Conservation (phyloP, 495 filamentous ascomycete species). For the Baudoinia panamericana region DNA sequence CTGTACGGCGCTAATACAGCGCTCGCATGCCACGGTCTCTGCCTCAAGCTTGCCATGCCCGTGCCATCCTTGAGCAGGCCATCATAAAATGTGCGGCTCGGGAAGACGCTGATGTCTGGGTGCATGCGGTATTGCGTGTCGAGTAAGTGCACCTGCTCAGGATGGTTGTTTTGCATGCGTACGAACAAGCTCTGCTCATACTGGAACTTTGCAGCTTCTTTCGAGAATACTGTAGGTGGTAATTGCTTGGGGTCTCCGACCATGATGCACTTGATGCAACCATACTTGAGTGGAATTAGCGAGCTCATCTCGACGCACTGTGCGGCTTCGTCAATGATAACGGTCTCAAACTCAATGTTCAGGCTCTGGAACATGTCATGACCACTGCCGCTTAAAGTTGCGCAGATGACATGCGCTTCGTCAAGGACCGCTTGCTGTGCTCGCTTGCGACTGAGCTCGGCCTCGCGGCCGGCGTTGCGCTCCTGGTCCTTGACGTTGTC, state of each 20-base stretch:
- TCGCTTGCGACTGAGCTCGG: constrained; percentile 69
- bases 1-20: constrained; percentile 75
- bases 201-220: constrained; percentile 79
- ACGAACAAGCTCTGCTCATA: constrained; percentile 98
- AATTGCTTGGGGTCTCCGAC: constrained; percentile 97
- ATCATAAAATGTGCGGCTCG: constrained; percentile 85
- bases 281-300: constrained; percentile 93
- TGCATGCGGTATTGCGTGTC: constrained; percentile 99
- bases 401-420: constrained; percentile 81
- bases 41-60: constrained; percentile 62
- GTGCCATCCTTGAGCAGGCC: constrained; percentile 69
- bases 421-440: constrained; percentile 86
- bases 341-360: constrained; percentile 93
- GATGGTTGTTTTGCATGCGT: constrained; percentile 87
- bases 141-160: constrained; percentile 79
- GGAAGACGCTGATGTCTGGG: constrained; percentile 82
- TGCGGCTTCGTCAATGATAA: constrained; percentile 95
- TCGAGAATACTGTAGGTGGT: constrained; percentile 87
- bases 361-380: constrained; percentile 95
- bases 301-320: constrained; percentile 97
- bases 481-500: constrained; percentile 76
- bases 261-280: constrained; percentile 89
- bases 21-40: constrained; percentile 73
- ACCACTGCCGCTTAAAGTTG: constrained; percentile 86
- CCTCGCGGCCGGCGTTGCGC: constrained; percentile 58